phyloP scores from a whole-genome alignment of 306 rosid genomes.

The Fragaria iinumae region DNA sequence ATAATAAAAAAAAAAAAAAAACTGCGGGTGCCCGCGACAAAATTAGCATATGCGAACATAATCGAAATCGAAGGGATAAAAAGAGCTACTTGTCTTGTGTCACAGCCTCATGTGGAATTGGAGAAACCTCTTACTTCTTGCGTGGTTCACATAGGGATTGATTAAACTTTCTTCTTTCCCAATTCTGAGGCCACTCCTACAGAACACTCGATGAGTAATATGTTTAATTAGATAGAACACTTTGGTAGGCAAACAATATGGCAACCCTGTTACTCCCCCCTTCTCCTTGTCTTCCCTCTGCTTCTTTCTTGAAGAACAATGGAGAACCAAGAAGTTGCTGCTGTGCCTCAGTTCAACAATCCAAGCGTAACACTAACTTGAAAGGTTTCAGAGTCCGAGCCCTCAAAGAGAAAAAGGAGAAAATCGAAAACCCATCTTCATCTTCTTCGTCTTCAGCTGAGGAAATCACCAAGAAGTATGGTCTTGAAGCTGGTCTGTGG shows the following conservation, averaged over 20 bases:
- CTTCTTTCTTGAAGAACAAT: constrained; percentile 31
- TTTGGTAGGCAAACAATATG: constrained; percentile 38
- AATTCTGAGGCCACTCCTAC: not conserved
- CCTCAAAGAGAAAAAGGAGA: constrained; percentile 68
- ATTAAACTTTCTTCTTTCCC: constrained; percentile 2
- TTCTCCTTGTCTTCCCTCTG: constrained; percentile 36
- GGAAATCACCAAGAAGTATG: constrained; percentile 75
- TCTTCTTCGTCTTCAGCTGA: constrained; percentile 55
- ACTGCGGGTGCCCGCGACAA: too few species aligned
- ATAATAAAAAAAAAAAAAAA: too few species aligned
- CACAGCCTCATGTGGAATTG: not conserved
- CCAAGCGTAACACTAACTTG: constrained; percentile 21
- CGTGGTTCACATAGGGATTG: not conserved
- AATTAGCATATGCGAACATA: too few species aligned
- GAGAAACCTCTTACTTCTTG: not conserved
- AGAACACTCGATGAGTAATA: not conserved
- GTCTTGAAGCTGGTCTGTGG: constrained; percentile 96
- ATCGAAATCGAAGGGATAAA: not conserved
- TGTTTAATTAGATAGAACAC: constrained; percentile 27
- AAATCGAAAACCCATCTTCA: constrained; percentile 52
- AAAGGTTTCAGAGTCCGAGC: constrained; percentile 61
- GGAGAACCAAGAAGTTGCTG: constrained; percentile 22
- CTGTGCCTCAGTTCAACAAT: constrained; percentile 29
- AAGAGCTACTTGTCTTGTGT: constrained; percentile 6
- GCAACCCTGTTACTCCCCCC: constrained; percentile 36